phyloP scores from a whole-genome alignment of 805 yeast species.

The Maudiozyma turicensis region DNA sequence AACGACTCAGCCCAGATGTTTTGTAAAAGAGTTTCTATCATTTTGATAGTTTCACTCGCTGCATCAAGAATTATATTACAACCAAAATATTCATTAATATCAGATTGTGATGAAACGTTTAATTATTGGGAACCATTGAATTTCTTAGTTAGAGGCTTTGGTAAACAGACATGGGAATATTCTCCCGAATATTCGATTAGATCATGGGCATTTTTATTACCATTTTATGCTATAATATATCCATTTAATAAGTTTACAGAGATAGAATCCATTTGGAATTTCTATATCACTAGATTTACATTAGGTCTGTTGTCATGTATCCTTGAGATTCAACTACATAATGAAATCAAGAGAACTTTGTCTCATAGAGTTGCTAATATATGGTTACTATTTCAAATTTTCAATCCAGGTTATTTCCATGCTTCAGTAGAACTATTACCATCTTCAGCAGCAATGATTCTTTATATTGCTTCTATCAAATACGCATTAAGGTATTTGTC shows the following conservation, averaged over 20 bases:
- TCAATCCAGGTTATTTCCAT: conserved; percentile 79
- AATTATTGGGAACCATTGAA: conserved; percentile 95
- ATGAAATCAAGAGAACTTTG: conserved; percentile 16
- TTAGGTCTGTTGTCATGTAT: conserved; percentile 21
- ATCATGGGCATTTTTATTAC: conserved; percentile 70
- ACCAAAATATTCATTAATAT: conserved; percentile 49
- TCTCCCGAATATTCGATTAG: conserved; percentile 83
- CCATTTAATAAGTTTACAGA: conserved; percentile 24
- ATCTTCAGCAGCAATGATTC: conserved; percentile 61
- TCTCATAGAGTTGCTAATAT: conserved; percentile 37
- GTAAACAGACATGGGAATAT: conserved; percentile 94
- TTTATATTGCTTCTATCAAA: conserved; percentile 26
- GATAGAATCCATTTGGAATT: conserved; percentile 17
- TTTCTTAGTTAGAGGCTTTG: conserved; percentile 65
- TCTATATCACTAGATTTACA: conserved; percentile 18
- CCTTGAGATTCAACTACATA: conserved; percentile 37
- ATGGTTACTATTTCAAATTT: conserved; percentile 52
- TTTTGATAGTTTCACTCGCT: conserved; percentile 15
- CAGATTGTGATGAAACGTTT: conserved; percentile 89
- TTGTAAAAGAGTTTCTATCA: conserved; percentile 1
- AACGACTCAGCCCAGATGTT: not conserved
- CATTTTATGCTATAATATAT: conserved; percentile 24
- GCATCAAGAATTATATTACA: conserved; percentile 29
- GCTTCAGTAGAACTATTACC: conserved; percentile 83
- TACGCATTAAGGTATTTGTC: conserved; percentile 23